Evolutionary conservation across 768 basidiomycete species (phyloP).

Genomic region (Fomitopsis serialis): DNA sequence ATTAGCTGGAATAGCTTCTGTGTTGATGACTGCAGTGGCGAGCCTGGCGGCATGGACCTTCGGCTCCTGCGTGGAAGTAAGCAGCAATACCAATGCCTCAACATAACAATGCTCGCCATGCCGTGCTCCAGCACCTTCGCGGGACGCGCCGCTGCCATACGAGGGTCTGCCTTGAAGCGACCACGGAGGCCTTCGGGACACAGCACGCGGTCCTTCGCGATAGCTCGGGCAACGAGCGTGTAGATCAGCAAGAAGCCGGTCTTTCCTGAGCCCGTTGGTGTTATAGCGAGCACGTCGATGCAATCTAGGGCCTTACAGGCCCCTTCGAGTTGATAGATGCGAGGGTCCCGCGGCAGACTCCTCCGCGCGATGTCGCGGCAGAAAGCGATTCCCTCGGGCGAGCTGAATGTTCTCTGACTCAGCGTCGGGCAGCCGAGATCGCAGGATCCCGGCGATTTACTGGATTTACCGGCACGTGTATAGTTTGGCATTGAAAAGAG

Average conservation of each 20-base stretch:
- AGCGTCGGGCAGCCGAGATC: no score
- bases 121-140: constrained; percentile 13
- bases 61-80: not conserved
- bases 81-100: no score
- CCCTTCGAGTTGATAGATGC: constrained; percentile 18
- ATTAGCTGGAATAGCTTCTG: no score
- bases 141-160: constrained; percentile 12
- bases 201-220: constrained; percentile 7
- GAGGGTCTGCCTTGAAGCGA: constrained; percentile 7
- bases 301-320: constrained; percentile 15
- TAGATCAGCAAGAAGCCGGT: constrained; percentile 14
- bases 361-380: constrained; percentile 8
- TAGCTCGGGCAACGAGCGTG: constrained; percentile 13
- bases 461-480: no score
- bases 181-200: constrained; percentile 5
- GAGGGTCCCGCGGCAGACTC: constrained; percentile 13
- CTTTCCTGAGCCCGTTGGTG: constrained; percentile 21
- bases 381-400: constrained; percentile 10
- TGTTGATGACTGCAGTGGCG: not conserved
- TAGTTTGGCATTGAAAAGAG: no score
- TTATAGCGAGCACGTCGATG: constrained; percentile 13
- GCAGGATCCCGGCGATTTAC: no score
- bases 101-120: no score
- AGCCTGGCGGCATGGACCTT: not conserved
- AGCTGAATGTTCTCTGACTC: not conserved